A percentile compares a stretch with the other conserved stretches of the same genome.
Conservation (phyloP, 768 basidiomycete genomes). For the Naematelia encephala region DNA sequence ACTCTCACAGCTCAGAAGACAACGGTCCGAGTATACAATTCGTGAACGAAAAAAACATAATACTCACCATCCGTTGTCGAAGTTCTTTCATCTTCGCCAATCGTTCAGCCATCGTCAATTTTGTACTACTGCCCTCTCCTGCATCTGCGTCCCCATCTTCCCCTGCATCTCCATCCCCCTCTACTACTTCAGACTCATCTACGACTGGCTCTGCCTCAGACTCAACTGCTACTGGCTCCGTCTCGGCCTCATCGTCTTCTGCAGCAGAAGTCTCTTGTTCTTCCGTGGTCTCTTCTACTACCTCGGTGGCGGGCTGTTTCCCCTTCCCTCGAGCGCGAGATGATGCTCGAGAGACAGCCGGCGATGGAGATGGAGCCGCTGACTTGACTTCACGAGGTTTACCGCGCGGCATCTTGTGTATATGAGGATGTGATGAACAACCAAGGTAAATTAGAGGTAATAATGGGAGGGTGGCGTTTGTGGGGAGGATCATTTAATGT, state of each 20-base stretch:
- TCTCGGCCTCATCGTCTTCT: conserved; percentile 17
- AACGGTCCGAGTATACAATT: background rate
- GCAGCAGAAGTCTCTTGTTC: conserved; percentile 14
- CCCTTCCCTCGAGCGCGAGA: conserved; percentile 7
- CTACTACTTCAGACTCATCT: conserved; percentile 9
- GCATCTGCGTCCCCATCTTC: conserved; percentile 29
- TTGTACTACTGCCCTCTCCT: conserved; percentile 17
- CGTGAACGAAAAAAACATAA: conserved; percentile 4
- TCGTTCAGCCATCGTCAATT: conserved; percentile 63
- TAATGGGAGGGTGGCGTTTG: background rate
- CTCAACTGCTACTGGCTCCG: conserved; percentile 12
- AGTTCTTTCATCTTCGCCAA: conserved; percentile 73
- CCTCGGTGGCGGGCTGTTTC: conserved; percentile 11
- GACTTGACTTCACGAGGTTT: conserved; percentile 39
- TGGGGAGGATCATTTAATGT: background rate
- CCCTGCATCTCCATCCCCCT: conserved; percentile 33
- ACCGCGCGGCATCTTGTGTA: conserved; percentile 29
- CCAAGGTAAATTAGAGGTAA: background rate
- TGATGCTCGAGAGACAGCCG: conserved; percentile 15
- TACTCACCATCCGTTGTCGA: conserved; percentile 71
- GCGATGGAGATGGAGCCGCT: conserved; percentile 45
- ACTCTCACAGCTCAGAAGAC: too few species aligned
- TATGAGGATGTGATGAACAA: background rate
- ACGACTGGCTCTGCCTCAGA: conserved; percentile 11
- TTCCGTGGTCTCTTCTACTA: conserved; percentile 22